Base-by-base conservation (phyloP, 495 filamentous ascomycete species). In the Podospora fimiseda region DNA sequence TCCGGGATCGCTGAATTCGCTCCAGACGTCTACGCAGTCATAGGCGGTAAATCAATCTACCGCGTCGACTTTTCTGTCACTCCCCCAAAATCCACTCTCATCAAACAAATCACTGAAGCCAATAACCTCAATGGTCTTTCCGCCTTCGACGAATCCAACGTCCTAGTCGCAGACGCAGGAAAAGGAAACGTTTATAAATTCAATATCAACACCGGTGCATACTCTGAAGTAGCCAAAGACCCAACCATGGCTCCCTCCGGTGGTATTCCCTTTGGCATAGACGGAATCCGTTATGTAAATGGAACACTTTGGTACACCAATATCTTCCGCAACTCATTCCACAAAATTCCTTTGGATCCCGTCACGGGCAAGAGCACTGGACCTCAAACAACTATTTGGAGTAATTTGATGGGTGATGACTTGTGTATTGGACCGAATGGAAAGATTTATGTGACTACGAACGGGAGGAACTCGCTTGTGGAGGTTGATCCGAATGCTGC, bases 241-340 rank as follows among this genome's bases (percentile, higher is more conserved):
- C 40, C 67, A 1, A 71, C 70, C 44, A 74, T 72, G 68, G 59
- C 60, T 0, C 64, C 71, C 3, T 58, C 67, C 30, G 66, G 63
- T 50, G 24, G 42, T 53, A 58, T 74, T 67, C 39, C 68, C 60
- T 63, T 64, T 48, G 58, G 67, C 53, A 64, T 69, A 54, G 64
- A 67, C 57, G 61, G 69, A n/a, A 59, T 71, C 45, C 62, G 63
- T 43, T 68, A 68, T 53, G 30, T 51, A 3, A 60, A 70, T 46
- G 61, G 64, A 22, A 56, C 56, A 9, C 52, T 74, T 1, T 74
- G 61, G 59, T 74, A 71, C 62, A 74, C 72, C 42, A 74, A 74
- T 56, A 68, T 74, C 58, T 71, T 71, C 56, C 63, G 59, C 55
- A 74, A 73, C 60, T 67, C 53, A 23, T 70, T 74, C 53, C 62